Evolutionary conservation across 2,329 filamentous ascomycete genomes (phyloP).

Genomic region (Stagonosporopsis chrysanthemi): DNA sequence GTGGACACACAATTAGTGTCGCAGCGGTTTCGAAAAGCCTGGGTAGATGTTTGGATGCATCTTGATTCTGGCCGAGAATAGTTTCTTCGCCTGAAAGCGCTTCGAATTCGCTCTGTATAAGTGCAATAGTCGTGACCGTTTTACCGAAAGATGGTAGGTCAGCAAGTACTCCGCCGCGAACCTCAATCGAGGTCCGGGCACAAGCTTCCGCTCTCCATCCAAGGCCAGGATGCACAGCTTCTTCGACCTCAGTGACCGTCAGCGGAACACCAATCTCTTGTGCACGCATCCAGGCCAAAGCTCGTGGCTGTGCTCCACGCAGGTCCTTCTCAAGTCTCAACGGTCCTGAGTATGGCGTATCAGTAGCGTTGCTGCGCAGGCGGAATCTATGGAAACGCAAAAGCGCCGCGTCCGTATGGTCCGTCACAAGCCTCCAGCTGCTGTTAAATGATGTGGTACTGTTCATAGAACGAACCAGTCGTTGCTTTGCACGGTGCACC

Average conservation of each 20-base stretch:
- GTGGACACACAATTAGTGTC: slow-evolving; percentile 67
- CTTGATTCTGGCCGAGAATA: slow-evolving; percentile 26
- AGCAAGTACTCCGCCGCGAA: slow-evolving; percentile 68
- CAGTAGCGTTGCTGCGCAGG: slow-evolving; percentile 53
- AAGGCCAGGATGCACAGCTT: slow-evolving; percentile 59
- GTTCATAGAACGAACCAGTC: slow-evolving; percentile 29
- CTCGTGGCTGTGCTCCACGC: slow-evolving; percentile 61
- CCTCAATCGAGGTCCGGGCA: slow-evolving; percentile 50
- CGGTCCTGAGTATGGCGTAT: slow-evolving; percentile 36
- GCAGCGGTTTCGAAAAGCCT: slow-evolving; percentile 58
- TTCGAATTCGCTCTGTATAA: slow-evolving; percentile 59
- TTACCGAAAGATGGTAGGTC: slow-evolving; percentile 73
- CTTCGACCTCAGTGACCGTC: slow-evolving; percentile 61
- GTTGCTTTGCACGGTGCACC: slow-evolving; percentile 53
- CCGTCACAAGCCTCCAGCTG: slow-evolving; percentile 57
- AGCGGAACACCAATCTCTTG: slow-evolving; percentile 57
- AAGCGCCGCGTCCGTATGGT: slow-evolving; percentile 50
- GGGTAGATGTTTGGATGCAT: slow-evolving; percentile 5
- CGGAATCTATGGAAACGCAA: slow-evolving; percentile 51
- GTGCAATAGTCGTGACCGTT: slow-evolving; percentile 65
- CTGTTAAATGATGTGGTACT: slow-evolving; percentile 31
- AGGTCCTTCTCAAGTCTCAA: slow-evolving; percentile 50
- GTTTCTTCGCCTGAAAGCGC: slow-evolving; percentile 6
- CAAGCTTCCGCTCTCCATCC: slow-evolving; percentile 66
- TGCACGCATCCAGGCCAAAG: slow-evolving; percentile 65